Evolutionary conservation across 352 stramenopile species (phyloP).

Genomic region (Globisporangium emineosum): DNA sequence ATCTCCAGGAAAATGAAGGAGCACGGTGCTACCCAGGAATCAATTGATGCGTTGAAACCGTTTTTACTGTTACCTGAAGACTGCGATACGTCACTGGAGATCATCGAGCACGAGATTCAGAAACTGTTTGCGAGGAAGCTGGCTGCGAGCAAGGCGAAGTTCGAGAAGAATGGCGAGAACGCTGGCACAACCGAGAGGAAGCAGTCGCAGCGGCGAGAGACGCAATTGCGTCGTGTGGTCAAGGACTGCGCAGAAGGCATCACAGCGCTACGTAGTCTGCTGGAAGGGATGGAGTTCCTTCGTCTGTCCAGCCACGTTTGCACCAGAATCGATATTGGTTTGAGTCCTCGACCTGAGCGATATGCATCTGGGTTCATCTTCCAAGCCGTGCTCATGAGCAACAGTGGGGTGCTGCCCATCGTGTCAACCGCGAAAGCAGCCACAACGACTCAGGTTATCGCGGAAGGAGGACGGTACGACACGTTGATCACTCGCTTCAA

Average conservation of each 20-base stretch:
- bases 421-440: conserved; percentile 26
- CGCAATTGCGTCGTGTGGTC: conserved; percentile 53
- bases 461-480: conserved; percentile 82
- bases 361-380: conserved; percentile 85
- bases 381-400: conserved; percentile 64
- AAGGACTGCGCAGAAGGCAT: conserved; percentile 75
- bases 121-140: conserved; percentile 54
- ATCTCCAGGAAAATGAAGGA: conserved; percentile 68
- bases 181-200: conserved; percentile 30
- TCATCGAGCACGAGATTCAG: conserved; percentile 64
- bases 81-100: conserved; percentile 50
- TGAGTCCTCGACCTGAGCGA: conserved; percentile 71
- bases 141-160: conserved; percentile 22
- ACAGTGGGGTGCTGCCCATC: conserved; percentile 2
- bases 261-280: conserved; percentile 51
- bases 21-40: conserved; percentile 40
- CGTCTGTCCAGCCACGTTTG: conserved; percentile 55
- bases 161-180: conserved; percentile 11
- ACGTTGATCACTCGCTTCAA: conserved; percentile 80
- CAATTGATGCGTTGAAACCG: conserved; percentile 57
- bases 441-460: conserved; percentile 60
- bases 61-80: conserved; percentile 81
- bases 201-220: conserved; percentile 64
- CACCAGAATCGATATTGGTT: conserved; percentile 64
- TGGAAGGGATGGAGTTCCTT: conserved; percentile 75